Percentiles rank a stretch among this genome's conserved stretches.
phyloP scores from a whole-genome alignment of 805 yeast species.

The Danielozyma ontarioensis region DNA sequence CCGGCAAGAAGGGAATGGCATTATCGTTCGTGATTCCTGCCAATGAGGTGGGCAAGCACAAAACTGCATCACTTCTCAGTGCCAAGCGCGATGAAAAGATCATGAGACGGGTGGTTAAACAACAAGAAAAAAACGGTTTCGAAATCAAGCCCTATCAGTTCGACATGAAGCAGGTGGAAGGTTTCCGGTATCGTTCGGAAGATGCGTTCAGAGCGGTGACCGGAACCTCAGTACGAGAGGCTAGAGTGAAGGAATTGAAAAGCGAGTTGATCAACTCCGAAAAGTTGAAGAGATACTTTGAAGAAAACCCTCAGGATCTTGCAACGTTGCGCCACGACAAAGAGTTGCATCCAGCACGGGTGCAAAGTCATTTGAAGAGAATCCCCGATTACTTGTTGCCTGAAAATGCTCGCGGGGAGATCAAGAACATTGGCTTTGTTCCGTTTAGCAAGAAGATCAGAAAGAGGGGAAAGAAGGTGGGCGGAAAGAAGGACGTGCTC shows the following conservation, averaged over 20 bases:
- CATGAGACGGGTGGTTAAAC: constrained; percentile 65
- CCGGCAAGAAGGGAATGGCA: constrained; percentile 93
- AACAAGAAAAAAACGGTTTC: constrained; percentile 68
- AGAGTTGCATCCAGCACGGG: constrained; percentile 76
- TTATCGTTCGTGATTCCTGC: constrained; percentile 84
- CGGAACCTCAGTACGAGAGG: constrained; percentile 83
- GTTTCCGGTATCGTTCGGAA: constrained; percentile 93
- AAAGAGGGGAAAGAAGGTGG: constrained; percentile 26
- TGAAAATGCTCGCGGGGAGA: constrained; percentile 56
- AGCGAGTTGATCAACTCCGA: constrained; percentile 84
- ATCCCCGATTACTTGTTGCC: constrained; percentile 92
- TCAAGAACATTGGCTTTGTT: constrained; percentile 60
- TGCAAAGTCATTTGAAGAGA: constrained; percentile 80
- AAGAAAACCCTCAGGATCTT: constrained; percentile 94
- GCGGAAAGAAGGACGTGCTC: constrained; percentile 58
- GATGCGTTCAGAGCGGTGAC: constrained; percentile 97
- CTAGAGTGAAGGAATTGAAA: constrained; percentile 83
- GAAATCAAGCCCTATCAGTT: constrained; percentile 84
- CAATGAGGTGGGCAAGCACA: constrained; percentile 85
- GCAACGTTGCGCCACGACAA: constrained; percentile 86
- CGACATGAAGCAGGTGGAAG: constrained; percentile 88
- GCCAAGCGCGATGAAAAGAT: constrained; percentile 86
- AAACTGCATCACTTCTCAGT: constrained; percentile 62
- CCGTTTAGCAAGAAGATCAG: constrained; percentile 61
- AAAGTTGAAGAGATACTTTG: constrained; percentile 88